These are phyloP conservation scores for Neurospora crassa DNA, from an alignment of 2,329 filamentous ascomycete species.

Conservation along the genomic window DNA sequence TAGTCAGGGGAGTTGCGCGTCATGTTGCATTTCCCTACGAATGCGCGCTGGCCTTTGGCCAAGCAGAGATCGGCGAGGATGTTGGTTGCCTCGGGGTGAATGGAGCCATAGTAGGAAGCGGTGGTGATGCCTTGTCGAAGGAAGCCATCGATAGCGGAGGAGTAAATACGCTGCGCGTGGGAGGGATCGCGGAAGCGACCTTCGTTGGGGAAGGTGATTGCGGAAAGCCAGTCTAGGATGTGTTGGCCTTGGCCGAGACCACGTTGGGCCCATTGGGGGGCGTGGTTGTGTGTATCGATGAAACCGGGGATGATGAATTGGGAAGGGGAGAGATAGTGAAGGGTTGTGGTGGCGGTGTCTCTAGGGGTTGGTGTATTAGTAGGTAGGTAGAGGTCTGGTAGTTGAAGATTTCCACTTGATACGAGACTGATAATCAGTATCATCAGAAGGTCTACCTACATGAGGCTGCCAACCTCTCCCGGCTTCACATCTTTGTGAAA, in stretches of 20 bases:
- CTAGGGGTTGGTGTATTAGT: constrained; percentile 6
- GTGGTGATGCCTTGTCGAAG: constrained; percentile 54
- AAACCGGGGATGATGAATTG: constrained; percentile 51
- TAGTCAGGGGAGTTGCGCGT: constrained; percentile 45
- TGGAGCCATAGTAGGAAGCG: constrained; percentile 49
- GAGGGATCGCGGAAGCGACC: constrained; percentile 44
- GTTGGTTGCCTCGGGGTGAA: constrained; percentile 46
- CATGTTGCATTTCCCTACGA: constrained; percentile 56
- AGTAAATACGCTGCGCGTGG: constrained; percentile 44
- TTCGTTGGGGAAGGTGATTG: constrained; percentile 57
- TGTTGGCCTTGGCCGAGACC: constrained; percentile 41
- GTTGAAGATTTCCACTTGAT: constrained; percentile 4
- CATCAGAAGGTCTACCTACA: constrained; percentile 1
- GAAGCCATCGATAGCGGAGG: constrained; percentile 43
- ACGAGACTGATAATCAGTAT: neutral
- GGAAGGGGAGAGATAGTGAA: constrained; percentile 18
- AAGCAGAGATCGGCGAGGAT: constrained; percentile 46
- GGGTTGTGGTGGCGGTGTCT: constrained; percentile 2
- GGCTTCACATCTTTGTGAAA: constrained; percentile 13
- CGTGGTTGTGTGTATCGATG: constrained; percentile 61
- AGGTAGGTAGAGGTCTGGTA: neutral
- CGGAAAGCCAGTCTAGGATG: constrained; percentile 53
- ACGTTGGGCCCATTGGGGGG: constrained; percentile 44
- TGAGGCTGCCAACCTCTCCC: neutral
- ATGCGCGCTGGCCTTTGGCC: constrained; percentile 44